phyloP scores from a whole-genome alignment of 2,329 filamentous ascomycete species.

The Neospermospora avenae region DNA sequence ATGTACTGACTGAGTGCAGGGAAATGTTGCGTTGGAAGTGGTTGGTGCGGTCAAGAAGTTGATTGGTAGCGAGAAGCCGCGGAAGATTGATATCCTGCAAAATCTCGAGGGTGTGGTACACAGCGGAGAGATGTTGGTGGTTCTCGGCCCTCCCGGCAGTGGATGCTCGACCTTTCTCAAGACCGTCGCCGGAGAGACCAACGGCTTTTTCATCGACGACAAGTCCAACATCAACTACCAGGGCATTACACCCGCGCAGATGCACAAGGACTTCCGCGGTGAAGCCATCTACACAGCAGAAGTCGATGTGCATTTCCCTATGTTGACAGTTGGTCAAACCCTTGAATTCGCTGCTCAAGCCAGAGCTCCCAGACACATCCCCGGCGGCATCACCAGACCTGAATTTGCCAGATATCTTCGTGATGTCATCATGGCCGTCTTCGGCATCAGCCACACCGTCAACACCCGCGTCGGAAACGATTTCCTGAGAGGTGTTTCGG shows the following conservation, averaged over 20 bases:
- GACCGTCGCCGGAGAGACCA: constrained; percentile 49
- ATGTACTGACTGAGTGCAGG: constrained; percentile 16
- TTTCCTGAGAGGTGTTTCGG: constrained; percentile 63
- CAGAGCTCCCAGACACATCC: constrained; percentile 59
- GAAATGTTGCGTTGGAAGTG: constrained; percentile 53
- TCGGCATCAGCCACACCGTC: constrained; percentile 68
- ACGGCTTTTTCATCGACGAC: constrained; percentile 52
- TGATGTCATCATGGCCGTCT: constrained; percentile 65
- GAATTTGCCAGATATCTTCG: constrained; percentile 43
- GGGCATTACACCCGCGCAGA: constrained; percentile 51
- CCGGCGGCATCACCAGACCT: constrained; percentile 56
- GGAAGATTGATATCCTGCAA: constrained; percentile 53
- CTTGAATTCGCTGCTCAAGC: constrained; percentile 68
- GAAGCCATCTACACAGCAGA: constrained; percentile 73
- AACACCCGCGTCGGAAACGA: constrained; percentile 73
- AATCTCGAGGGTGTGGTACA: constrained; percentile 61
- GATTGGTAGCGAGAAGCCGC: constrained; percentile 50
- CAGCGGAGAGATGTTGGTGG: constrained; percentile 63
- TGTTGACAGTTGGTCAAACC: constrained; percentile 70
- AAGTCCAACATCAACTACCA: constrained; percentile 57
- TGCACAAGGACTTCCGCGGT: constrained; percentile 52
- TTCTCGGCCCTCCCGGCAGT: constrained; percentile 59
- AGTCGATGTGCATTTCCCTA: constrained; percentile 69
- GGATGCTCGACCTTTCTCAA: constrained; percentile 64
- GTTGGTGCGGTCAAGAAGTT: constrained; percentile 44